Base-by-base conservation (phyloP, 345 rosid genomes). In the Jatropha curcas region DNA sequence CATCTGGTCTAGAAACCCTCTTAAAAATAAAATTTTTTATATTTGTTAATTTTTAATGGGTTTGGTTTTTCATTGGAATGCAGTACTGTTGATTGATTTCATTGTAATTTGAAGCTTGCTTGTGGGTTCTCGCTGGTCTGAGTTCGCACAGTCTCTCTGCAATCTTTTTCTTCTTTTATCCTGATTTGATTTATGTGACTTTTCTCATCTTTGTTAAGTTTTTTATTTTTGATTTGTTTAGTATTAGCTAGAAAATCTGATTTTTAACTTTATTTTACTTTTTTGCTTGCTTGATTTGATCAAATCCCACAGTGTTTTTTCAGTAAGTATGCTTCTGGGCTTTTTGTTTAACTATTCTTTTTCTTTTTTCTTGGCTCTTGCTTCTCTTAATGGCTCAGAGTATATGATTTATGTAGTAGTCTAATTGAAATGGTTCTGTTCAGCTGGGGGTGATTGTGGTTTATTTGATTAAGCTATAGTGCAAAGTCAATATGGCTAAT, bases 401-500 rank as follows among this genome's bases (percentile, higher is more conserved):
- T 31, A n/a, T n/a, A n/a, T 34, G 39, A 17, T 41, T 60, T 14
- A 33, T 33, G 9, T 33, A 33, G 65, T 61, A 19, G 7, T 7
- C 13, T 33, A 7, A 61, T 19, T n/a, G 28, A 19, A 48, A 14
- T 51, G n/a, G 0, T 48, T 60, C 10, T 39, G 22, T 30, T 10
- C 46, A 13, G 5, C 7, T 30, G 57, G 19, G 7, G 28, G 4
- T 58, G 66, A 24, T 71, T 27, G 11, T 13, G n/a, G 30, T 10
- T 33, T 13, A 22, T 45, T 56, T 55, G 19, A 7, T 46, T 55
- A 0, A 39, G 4, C n/a, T 51, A 7, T 13, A 51, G 53, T 20
- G 63, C 58, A 39, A 19, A 51, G 52, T 60, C 14, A 57, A 65
- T 12, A 90, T 94, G 98, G 88, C 87, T 72, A 85, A 76, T 55